A percentile compares a stretch with the other conserved stretches of the same genome.
Conservation (phyloP, 257 asterid genomes). For the Dorcoceras hygrometricum region DNA sequence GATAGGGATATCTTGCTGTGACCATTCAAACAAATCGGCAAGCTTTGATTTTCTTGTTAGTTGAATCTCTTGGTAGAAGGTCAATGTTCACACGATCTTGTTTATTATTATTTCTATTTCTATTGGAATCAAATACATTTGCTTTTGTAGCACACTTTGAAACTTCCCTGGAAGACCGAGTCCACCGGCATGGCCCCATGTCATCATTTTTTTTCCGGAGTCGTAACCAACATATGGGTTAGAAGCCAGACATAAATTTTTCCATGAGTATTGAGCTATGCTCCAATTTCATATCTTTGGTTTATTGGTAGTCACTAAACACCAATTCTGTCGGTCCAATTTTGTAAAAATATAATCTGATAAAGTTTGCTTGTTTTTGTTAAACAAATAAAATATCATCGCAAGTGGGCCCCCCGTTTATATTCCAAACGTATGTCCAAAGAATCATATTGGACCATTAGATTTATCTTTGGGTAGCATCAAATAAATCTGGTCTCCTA, state of each 20-base stretch:
- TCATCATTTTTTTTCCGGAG: neutral
- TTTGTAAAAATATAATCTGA: too few relatives aligned
- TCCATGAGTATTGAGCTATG: neutral
- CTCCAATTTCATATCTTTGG: neutral
- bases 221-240: neutral
- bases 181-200: neutral
- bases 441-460: too few relatives aligned
- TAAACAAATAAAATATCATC: too few relatives aligned
- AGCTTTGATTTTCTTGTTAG: conserved; percentile 24
- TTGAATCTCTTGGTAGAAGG: neutral
- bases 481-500: too few relatives aligned
- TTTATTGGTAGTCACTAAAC: neutral
- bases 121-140: conserved; percentile 21
- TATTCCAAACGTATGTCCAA: too few relatives aligned
- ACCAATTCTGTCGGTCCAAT: neutral
- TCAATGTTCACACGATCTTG: conserved; percentile 26
- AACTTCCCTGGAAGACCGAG: conserved; percentile 6
- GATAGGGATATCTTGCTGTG: conserved; percentile 4
- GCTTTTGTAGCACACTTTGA: conserved; percentile 13
- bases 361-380: too few relatives aligned
- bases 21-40: conserved; percentile 13
- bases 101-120: conserved; percentile 18
- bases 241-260: conserved; percentile 5
- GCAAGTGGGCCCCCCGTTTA: too few relatives aligned
- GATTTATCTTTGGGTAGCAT: too few relatives aligned